Conservation (phyloP, 2,329 filamentous ascomycete genomes). For the Pseudogymnoascus sp. region DNA sequence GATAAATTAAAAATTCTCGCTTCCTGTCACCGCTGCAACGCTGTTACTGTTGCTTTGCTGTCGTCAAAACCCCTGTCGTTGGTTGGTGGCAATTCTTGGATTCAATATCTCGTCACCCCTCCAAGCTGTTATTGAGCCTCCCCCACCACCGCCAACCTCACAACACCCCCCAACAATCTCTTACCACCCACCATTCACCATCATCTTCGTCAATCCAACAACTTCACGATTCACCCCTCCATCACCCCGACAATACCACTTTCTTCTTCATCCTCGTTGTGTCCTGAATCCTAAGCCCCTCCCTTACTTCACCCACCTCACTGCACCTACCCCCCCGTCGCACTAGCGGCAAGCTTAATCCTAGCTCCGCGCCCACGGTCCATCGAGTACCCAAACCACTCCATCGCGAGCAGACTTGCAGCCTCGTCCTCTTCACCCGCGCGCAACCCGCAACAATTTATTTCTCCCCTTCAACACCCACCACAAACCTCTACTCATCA, state of each 20-base stretch:
- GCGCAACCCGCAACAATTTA: background rate
- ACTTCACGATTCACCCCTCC: background rate
- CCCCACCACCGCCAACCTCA: background rate
- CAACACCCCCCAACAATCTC: background rate
- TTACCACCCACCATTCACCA: background rate
- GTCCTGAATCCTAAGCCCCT: too few relatives aligned
- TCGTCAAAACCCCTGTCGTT: background rate
- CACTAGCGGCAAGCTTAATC: conserved; percentile 2
- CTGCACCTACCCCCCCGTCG: background rate
- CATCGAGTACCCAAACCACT: background rate
- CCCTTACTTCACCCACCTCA: background rate
- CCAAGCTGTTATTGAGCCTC: background rate
- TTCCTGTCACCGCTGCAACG: background rate
- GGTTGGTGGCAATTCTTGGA: background rate
- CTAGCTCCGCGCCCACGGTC: background rate
- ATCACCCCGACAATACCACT: background rate
- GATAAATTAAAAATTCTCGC: too few relatives aligned
- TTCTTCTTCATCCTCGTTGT: background rate
- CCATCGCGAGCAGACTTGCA: background rate
- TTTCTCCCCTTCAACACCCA: background rate
- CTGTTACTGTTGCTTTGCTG: too few relatives aligned
- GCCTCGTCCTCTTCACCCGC: conserved; percentile 1
- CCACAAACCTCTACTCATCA: too few relatives aligned
- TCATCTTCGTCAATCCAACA: background rate
- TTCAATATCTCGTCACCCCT: background rate